Conservation (phyloP, 192 early-diverging fungal species). For the Coemansia pectinata region DNA sequence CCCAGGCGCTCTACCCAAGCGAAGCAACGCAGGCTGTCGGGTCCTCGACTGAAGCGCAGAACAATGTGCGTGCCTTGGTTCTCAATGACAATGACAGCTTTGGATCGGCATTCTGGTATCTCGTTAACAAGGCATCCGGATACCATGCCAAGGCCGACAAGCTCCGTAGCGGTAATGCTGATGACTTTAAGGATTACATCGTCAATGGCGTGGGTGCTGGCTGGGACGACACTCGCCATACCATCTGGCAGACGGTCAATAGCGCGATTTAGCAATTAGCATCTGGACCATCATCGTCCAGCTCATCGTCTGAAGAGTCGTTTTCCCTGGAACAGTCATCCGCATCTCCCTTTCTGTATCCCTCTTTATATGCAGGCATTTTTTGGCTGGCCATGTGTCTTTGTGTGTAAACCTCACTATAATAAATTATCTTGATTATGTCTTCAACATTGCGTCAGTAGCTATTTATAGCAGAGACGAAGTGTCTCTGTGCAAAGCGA, state of each 20-base stretch:
- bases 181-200: conserved; percentile 49
- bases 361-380: not conserved
- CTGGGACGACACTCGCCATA: conserved; percentile 31
- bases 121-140: conserved; percentile 13
- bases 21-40: conserved; percentile 5
- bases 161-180: conserved; percentile 35
- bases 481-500: not conserved
- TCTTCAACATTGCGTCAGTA: not conserved
- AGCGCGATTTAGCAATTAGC: conserved; percentile 7
- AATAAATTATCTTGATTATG: not conserved
- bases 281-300: not conserved
- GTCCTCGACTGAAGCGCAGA: conserved; percentile 8
- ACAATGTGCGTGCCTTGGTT: conserved; percentile 34
- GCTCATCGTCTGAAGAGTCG: not conserved
- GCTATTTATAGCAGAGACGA: not conserved
- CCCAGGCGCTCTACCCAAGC: conserved; percentile 23
- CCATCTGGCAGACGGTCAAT: conserved; percentile 35
- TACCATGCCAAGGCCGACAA: conserved; percentile 23
- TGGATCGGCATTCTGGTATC: conserved; percentile 52
- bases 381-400: not conserved
- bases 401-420: not conserved
- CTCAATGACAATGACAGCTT: conserved; percentile 51
- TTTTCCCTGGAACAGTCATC: not conserved
- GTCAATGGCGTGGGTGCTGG: conserved; percentile 29
- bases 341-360: not conserved